A percentile compares a stretch with the other conserved stretches of the same genome.
phyloP scores from a whole-genome alignment of 169 alveolate genomes.

The Plasmodium berghei region DNA sequence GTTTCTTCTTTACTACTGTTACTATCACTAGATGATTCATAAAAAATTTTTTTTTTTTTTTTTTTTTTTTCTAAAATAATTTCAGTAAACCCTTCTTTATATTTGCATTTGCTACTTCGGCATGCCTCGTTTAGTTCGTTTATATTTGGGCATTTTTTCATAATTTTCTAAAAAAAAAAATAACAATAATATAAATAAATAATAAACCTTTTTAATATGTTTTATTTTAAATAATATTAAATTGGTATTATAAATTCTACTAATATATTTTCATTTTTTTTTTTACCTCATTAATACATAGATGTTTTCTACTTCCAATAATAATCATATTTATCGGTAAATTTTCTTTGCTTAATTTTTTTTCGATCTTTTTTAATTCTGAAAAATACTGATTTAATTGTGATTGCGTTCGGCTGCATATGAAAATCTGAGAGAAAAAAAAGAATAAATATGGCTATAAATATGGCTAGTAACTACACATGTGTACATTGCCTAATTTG shows the following conservation, averaged over 20 bases:
- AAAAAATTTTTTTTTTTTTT: conserved; percentile 25
- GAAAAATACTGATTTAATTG: conserved; percentile 80
- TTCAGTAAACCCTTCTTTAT: conserved; percentile 31
- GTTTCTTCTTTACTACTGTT: not conserved
- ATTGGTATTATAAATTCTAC: not conserved
- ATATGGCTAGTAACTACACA: not conserved
- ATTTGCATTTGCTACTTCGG: conserved; percentile 27
- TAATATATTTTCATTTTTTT: not conserved
- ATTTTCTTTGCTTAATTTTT: conserved; percentile 11
- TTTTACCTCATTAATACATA: conserved; percentile 44
- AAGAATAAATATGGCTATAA: not conserved
- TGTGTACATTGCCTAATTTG: not conserved
- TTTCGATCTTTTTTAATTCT: conserved; percentile 74
- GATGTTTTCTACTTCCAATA: conserved; percentile 59
- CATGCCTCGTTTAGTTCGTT: conserved; percentile 51
- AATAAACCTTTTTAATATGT: not conserved
- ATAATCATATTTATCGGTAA: conserved; percentile 39
- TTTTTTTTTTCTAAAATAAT: conserved; percentile 5
- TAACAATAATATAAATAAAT: not conserved
- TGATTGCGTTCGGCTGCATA: conserved; percentile 83
- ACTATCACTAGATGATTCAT: conserved; percentile 19
- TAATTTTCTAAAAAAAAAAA: conserved; percentile 13
- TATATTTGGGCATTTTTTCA: conserved; percentile 4
- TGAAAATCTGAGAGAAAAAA: conserved; percentile 74
- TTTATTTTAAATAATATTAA: not conserved